Evolutionary conservation across 768 basidiomycete species (phyloP).

Genomic region (Hebeloma cylindrosporum): DNA sequence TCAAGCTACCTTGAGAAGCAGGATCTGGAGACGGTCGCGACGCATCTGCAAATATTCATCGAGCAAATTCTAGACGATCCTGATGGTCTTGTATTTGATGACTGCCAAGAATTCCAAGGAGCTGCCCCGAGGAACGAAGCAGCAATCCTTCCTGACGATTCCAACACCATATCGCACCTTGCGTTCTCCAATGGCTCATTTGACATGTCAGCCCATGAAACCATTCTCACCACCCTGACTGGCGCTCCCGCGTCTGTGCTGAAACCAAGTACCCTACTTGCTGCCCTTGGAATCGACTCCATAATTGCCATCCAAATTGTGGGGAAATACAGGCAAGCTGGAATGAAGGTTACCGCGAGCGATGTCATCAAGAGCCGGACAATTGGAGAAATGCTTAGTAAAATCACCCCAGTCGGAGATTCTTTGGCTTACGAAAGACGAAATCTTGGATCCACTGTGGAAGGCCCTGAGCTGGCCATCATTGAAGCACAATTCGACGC

Average conservation of each 20-base stretch:
- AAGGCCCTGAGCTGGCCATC: conserved; percentile 18
- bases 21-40: conserved; percentile 23
- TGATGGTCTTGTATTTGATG: conserved; percentile 10
- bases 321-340: conserved; percentile 37
- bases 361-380: conserved; percentile 44
- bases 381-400: conserved; percentile 30
- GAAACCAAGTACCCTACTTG: conserved; percentile 33
- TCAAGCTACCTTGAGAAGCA: conserved; percentile 26
- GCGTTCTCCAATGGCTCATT: not conserved
- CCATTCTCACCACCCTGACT: conserved; percentile 23
- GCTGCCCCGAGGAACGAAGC: not conserved
- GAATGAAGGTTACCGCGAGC: conserved; percentile 33
- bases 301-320: conserved; percentile 48
- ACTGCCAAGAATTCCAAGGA: not conserved
- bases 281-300: conserved; percentile 47
- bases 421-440: not conserved
- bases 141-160: not conserved
- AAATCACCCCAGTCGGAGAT: not conserved
- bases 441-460: not conserved
- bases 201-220: conserved; percentile 8
- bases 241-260: conserved; percentile 31
- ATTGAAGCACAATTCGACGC: conserved; percentile 21
- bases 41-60: conserved; percentile 19
- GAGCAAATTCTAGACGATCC: conserved; percentile 17
- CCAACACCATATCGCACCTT: not conserved